These are phyloP conservation scores for Fistulifera pelliculosa DNA, from an alignment of 108 stramenopile species.

Conservation along the genomic window DNA sequence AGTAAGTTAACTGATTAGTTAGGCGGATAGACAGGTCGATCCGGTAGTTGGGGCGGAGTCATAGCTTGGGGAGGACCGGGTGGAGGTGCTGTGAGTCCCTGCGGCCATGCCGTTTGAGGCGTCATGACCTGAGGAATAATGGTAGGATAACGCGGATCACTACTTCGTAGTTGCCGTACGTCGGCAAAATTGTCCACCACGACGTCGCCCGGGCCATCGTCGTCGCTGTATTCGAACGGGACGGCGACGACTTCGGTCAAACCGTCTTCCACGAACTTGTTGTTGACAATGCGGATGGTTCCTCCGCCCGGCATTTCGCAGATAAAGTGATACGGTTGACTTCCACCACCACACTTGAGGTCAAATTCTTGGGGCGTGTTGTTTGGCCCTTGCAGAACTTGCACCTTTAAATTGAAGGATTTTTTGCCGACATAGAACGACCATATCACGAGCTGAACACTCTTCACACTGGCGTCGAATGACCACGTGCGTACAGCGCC, in stretches of 20 bases:
- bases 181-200: too few species aligned
- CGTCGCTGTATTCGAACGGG: conserved; percentile 24
- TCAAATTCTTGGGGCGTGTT: conserved; percentile 35
- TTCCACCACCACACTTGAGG: conserved; percentile 51
- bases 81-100: too few species aligned
- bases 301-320: conserved; percentile 50
- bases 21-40: too few species aligned
- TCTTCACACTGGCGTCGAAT: conserved; percentile 52
- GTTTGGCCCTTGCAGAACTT: conserved; percentile 57
- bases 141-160: too few species aligned
- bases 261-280: conserved; percentile 54
- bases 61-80: too few species aligned
- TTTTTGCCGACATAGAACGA: conserved; percentile 51
- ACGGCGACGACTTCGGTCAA: conserved; percentile 35
- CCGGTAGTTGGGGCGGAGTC: too few species aligned
- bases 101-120: too few species aligned
- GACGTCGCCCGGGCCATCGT: too few species aligned
- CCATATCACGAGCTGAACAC: conserved; percentile 56
- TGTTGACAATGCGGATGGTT: conserved; percentile 37
- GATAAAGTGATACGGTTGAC: conserved; percentile 52
- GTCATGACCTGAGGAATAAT: too few species aligned
- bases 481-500: conserved; percentile 50
- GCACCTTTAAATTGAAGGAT: conserved; percentile 46
- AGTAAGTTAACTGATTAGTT: too few species aligned
- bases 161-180: too few species aligned